Evolutionary conservation across 768 basidiomycete genomes (phyloP), one percentile per base, ranked within the genome.

Genomic region (Collybia sordida): DNA sequence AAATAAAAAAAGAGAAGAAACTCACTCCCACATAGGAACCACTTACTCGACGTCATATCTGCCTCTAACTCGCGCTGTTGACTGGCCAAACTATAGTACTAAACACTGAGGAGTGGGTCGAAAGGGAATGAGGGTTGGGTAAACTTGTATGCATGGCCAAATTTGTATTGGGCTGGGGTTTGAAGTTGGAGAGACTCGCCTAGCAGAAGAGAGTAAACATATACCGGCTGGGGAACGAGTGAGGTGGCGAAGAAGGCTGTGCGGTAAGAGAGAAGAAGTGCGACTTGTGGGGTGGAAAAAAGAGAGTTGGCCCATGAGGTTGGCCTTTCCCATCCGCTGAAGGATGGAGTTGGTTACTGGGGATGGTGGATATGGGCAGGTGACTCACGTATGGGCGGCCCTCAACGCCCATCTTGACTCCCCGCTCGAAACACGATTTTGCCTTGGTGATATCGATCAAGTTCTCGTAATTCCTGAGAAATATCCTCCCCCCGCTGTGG

Each of bases 1-100:
- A 27, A 5, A 27, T 11, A 11, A 11, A n/a, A n/a, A n/a, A n/a
- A n/a, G n/a, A n/a, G 25, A 27, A 4, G 25, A 27, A 27, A 27
- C 31, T 22, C 55, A 11, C 65, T 67, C 1, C 95, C 95, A 62
- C 93, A 95, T 42, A 98, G 71, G 74, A 97, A 98, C 95, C 96
- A 98, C 69, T 97, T 98, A 66, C 83, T 86, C 46, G 97, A 78
- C 2, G 93, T 94, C 93, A 98, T 95, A 63, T 98, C 93, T 0
- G 96, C 96, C 64, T 98, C 94, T 19, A 80, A 75, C 66, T 97
- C 92, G 28, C 91, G 90, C 52, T 88, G 82, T 66, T 95, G 87
- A 49, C 83, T 86, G 0, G 90, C 92, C 11, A 89, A 72, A 6
- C 74, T 77, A 67, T 98, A 98, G 63, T 92, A 98, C 63, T 95